phyloP scores from a whole-genome alignment of 2,329 filamentous ascomycete genomes.

The Colletotrichum trifolii region DNA sequence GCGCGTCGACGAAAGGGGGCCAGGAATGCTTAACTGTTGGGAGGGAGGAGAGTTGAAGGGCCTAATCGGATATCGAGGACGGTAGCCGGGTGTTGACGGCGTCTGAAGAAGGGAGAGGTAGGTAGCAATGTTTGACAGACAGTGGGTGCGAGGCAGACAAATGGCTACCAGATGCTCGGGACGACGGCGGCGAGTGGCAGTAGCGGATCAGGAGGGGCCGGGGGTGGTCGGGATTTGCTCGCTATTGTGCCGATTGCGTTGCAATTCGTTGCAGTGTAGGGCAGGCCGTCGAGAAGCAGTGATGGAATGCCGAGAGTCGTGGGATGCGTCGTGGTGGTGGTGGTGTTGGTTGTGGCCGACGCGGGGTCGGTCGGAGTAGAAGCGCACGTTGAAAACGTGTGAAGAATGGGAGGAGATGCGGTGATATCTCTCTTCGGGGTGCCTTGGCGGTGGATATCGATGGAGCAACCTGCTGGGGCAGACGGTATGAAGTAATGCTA shows the following conservation, averaged over 20 bases:
- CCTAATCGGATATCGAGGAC: conserved; percentile 18
- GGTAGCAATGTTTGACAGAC: conserved; percentile 18
- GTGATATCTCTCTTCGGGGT: conserved; percentile 17
- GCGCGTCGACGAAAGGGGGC: conserved; percentile 13
- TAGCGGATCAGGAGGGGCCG: conserved; percentile 27
- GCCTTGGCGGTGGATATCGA: not conserved
- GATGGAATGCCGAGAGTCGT: conserved; percentile 1
- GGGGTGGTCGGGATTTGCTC: conserved; percentile 29
- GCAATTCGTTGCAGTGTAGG: conserved; percentile 7
- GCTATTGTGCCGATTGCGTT: conserved; percentile 18
- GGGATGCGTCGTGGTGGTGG: not conserved
- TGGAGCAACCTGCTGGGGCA: not conserved
- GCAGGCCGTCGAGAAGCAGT: not conserved
- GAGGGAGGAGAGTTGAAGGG: conserved; percentile 23
- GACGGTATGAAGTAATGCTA: conserved; percentile 34
- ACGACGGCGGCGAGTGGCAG: conserved; percentile 30
- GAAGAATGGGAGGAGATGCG: conserved; percentile 5
- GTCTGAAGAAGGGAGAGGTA: conserved; percentile 21
- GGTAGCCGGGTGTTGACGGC: conserved; percentile 8
- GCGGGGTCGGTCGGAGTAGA: not conserved
- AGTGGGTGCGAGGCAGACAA: conserved; percentile 31
- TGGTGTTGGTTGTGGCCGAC: not conserved
- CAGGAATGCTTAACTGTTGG: conserved; percentile 19
- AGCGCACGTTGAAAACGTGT: not conserved
- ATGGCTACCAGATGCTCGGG: conserved; percentile 33